Conservation (phyloP, 441 rosid species). For the Arabidopsis lyrata region DNA sequence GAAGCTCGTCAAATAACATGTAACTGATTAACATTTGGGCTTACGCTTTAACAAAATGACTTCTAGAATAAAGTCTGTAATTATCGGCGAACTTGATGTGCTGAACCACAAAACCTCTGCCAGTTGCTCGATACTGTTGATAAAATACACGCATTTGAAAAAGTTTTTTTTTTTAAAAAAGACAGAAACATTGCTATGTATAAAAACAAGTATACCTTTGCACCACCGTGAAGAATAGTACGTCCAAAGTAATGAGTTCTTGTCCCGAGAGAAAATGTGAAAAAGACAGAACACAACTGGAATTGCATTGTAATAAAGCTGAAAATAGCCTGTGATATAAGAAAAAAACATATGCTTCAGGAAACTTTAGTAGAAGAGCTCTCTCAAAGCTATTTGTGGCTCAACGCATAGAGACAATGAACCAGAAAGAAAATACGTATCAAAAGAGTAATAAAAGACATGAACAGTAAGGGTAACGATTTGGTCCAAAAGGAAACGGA, state of each 20-base stretch:
- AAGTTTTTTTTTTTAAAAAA: not conserved
- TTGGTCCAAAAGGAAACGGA: conserved; percentile 16
- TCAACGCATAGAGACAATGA: not conserved
- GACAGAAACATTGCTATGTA: conserved; percentile 14
- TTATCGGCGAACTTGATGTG: conserved; percentile 98
- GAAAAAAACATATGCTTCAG: conserved; percentile 27
- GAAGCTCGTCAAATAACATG: conserved; percentile 20
- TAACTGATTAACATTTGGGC: conserved; percentile 39
- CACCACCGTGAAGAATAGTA: conserved; percentile 98
- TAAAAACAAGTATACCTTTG: conserved; percentile 62
- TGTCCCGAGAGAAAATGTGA: conserved; percentile 96
- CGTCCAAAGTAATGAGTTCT: conserved; percentile 99
- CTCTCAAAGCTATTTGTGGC: conserved; percentile 16
- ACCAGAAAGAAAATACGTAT: conserved; percentile 3
- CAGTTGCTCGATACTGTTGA: conserved; percentile 95
- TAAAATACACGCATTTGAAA: conserved; percentile 11
- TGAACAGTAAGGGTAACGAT: conserved; percentile 14
- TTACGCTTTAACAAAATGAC: conserved; percentile 99
- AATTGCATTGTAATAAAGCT: conserved; percentile 97
- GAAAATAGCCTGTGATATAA: conserved; percentile 82
- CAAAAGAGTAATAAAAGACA: not conserved
- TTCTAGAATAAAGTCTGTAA: conserved; percentile 95
- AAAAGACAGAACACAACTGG: conserved; percentile 96
- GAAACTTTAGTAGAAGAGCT: conserved; percentile 15
- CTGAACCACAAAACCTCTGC: conserved; percentile 97